phyloP scores from a whole-genome alignment of 2,329 filamentous ascomycete species.

The Aphanoascus verrucosus region DNA sequence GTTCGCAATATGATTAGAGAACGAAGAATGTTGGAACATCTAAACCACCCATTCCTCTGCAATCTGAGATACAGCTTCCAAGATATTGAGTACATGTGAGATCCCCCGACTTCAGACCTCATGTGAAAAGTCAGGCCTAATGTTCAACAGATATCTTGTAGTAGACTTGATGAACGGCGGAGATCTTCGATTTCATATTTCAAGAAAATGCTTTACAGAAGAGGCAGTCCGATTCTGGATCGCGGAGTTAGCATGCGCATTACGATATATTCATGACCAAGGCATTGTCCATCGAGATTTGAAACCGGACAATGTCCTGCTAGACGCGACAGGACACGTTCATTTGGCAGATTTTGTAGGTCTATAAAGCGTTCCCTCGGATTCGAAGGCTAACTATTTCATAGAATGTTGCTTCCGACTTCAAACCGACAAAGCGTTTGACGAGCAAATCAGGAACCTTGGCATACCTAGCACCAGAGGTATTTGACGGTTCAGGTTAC shows the following conservation, averaged over 20 bases:
- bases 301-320: conserved; percentile 82
- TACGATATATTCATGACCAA: conserved; percentile 75
- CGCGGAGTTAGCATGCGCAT: conserved; percentile 79
- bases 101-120: conserved; percentile 14
- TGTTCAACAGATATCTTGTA: conserved; percentile 60
- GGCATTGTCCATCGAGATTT: conserved; percentile 85
- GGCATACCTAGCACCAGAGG: conserved; percentile 90
- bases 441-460: conserved; percentile 95
- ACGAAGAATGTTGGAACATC: conserved; percentile 91
- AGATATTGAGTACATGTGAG: conserved; percentile 96
- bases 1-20: conserved; percentile 97
- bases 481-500: conserved; percentile 84
- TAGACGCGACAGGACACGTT: conserved; percentile 84
- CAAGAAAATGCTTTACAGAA: conserved; percentile 93
- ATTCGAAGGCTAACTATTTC: not conserved
- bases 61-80: conserved; percentile 98
- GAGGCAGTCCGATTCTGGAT: conserved; percentile 97
- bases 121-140: not conserved
- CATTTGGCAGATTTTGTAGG: conserved; percentile 95
- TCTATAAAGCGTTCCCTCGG: conserved; percentile 14
- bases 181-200: conserved; percentile 94
- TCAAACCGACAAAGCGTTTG: conserved; percentile 66
- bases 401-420: conserved; percentile 93
- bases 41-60: conserved; percentile 96
- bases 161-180: conserved; percentile 97